Percentiles rank a stretch among this genome's conserved stretches.
Evolutionary conservation across 257 asterid genomes (phyloP).

Genomic region (Ehretia macrophylla): DNA sequence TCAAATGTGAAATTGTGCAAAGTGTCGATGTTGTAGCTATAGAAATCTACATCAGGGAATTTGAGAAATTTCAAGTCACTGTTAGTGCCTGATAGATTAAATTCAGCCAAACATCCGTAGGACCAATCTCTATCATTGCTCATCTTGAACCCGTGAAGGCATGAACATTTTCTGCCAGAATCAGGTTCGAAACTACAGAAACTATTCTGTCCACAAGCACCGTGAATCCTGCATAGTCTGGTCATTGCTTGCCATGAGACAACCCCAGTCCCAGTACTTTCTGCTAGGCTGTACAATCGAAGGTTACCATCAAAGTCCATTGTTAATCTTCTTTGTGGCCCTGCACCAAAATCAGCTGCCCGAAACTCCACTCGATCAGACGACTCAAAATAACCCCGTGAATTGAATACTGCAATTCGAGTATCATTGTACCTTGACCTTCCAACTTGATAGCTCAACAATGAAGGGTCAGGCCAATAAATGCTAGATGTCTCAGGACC

Average conservation of each 20-base stretch:
- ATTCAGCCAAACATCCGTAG: slow-evolving; percentile 34
- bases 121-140: slow-evolving; percentile 31
- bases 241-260: neutral
- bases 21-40: slow-evolving; percentile 31
- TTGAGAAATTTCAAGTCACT: slow-evolving; percentile 9
- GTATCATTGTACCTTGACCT: slow-evolving; percentile 25
- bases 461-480: slow-evolving; percentile 32
- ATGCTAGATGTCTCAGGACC: slow-evolving; percentile 26
- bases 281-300: neutral
- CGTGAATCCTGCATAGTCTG: neutral
- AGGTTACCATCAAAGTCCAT: neutral
- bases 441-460: slow-evolving; percentile 21
- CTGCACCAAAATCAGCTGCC: slow-evolving; percentile 19
- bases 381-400: slow-evolving; percentile 19
- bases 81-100: slow-evolving; percentile 15
- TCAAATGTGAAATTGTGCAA: slow-evolving; percentile 15
- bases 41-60: slow-evolving; percentile 25
- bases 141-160: slow-evolving; percentile 33
- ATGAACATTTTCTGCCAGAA: slow-evolving; percentile 25
- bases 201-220: slow-evolving; percentile 24
- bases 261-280: neutral
- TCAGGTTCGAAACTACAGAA: slow-evolving; percentile 19
- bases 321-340: slow-evolving; percentile 1
- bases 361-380: slow-evolving; percentile 9
- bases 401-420: slow-evolving; percentile 18